A percentile compares a stretch with the other conserved stretches of the same genome.
These are phyloP conservation scores for Aaosphaeria pasadenensis DNA, from an alignment of 2,329 filamentous ascomycete species.

Conservation along the genomic window DNA sequence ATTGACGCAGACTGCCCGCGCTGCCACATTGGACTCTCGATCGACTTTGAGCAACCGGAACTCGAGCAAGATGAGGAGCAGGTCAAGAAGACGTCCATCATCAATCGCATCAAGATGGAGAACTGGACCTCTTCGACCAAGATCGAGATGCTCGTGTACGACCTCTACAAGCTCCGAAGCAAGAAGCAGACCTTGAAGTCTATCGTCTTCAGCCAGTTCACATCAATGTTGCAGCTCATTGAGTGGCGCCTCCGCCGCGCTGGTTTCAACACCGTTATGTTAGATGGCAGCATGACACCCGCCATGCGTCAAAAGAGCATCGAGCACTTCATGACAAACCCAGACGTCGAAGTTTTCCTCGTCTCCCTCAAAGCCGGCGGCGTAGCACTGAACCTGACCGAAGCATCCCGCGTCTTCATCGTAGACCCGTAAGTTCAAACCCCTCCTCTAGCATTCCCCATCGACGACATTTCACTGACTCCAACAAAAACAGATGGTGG, in stretches of 20 bases:
- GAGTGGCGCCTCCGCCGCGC: constrained; percentile 95
- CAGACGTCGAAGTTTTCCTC: constrained; percentile 91
- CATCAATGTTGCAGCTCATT: constrained; percentile 93
- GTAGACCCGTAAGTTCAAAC: constrained; percentile 89
- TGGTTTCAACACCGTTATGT: constrained; percentile 97
- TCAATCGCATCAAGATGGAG: constrained; percentile 98
- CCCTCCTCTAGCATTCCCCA: too few relatives aligned
- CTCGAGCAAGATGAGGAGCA: constrained; percentile 85
- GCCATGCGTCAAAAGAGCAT: constrained; percentile 90
- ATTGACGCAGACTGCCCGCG: constrained; percentile 72
- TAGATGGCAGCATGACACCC: constrained; percentile 96
- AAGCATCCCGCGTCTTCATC: constrained; percentile 93
- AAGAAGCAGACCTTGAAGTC: constrained; percentile 94
- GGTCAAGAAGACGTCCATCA: constrained; percentile 94
- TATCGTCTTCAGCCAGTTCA: constrained; percentile 97
- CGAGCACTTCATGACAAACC: constrained; percentile 93
- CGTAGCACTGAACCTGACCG: constrained; percentile 91
- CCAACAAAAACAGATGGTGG: constrained; percentile 72
- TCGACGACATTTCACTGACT: background rate
- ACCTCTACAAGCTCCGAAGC: constrained; percentile 85
- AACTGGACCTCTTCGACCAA: constrained; percentile 98
- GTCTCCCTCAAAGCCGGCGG: constrained; percentile 95
- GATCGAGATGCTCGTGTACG: constrained; percentile 93
- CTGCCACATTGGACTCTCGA: constrained; percentile 84
- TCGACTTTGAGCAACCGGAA: constrained; percentile 92